Base-by-base conservation (phyloP, 2,329 filamentous ascomycete genomes). In the Fusarium subglutinans region DNA sequence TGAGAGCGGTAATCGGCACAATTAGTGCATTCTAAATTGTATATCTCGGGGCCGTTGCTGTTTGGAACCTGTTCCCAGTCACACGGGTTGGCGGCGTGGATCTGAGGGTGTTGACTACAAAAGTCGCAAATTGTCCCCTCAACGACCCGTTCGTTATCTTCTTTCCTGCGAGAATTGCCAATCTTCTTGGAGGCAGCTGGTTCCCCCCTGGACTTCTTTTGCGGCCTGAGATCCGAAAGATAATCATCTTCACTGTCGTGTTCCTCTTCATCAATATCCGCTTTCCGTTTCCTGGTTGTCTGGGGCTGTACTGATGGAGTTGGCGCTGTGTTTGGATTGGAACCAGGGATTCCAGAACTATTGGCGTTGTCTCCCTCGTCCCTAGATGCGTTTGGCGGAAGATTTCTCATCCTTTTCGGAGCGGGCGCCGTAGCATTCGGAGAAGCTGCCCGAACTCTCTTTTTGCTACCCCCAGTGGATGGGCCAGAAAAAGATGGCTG, bases 1-100 rank as follows among this genome's bases (percentile, higher is more conserved):
- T 8, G 38, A 20, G 65, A 70, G n/a, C 75, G 75, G 44, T 59
- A 24, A 37, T 77, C 47, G 41, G 75, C 73, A 37, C 75, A 77
- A 40, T 77, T 72, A 17, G 66, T 43, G 30, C 75, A 77, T 45
- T 77, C 65, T 33, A 56, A 8, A 15, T 56, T n/a, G 9, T 64
- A 58, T 12, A 40, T 8, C 2, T 66, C 38, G 24, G 22, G 6
- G 24, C 55, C 45, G 14, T 48, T 48, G 20, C 26, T 48, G 15
- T 48, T 20, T 48, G 10, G 17, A 28, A 70, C 28, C 48, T 66
- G 59, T 60, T 45, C 40, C 67, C 53, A 47, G 55, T 55, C 47
- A 54, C 72, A 74, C 2, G 6, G 38, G 9, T 38, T 48, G 18
- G 35, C 24, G 22, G 13, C 22, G 40, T 9, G 22, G 40, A 22